These are phyloP conservation scores for Fusarium marasasianum DNA, from an alignment of 2,329 filamentous ascomycete genomes.

Conservation along the genomic window DNA sequence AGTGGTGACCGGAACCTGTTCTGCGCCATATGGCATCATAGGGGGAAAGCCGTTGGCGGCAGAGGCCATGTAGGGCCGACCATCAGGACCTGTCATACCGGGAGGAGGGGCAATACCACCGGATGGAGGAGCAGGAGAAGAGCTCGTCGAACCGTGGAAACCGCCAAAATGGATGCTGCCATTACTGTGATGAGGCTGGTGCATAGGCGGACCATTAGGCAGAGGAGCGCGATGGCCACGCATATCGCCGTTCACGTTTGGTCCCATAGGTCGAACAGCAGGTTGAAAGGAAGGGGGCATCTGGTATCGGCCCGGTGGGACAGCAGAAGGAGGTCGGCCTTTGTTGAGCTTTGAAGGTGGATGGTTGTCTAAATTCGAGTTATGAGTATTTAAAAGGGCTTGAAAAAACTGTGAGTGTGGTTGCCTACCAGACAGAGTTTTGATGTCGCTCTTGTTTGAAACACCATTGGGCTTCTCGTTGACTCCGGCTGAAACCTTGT, in stretches of 20 bases:
- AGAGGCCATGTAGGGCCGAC: slow-evolving; percentile 47
- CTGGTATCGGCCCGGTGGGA: slow-evolving; percentile 52
- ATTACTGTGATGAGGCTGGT: slow-evolving; percentile 64
- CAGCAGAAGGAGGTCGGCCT: slow-evolving; percentile 44
- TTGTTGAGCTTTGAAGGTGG: slow-evolving; percentile 28
- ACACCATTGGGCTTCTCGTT: slow-evolving; percentile 32
- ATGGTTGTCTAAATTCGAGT: slow-evolving; percentile 22
- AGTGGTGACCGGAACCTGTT: slow-evolving; percentile 47
- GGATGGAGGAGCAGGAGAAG: slow-evolving; percentile 64
- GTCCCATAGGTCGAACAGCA: slow-evolving; percentile 43
- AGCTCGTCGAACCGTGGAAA: slow-evolving; percentile 64
- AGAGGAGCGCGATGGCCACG: slow-evolving; percentile 46
- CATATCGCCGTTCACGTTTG: slow-evolving; percentile 48
- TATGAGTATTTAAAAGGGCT: slow-evolving; percentile 7
- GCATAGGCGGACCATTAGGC: slow-evolving; percentile 51
- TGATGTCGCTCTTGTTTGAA: slow-evolving; percentile 21
- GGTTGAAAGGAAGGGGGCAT: slow-evolving; percentile 57
- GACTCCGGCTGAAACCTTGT: slow-evolving; percentile 1
- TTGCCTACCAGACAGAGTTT: slow-evolving; percentile 29
- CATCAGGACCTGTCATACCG: slow-evolving; percentile 51
- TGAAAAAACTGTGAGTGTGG: background rate
- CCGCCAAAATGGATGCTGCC: slow-evolving; percentile 66
- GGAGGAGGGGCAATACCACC: slow-evolving; percentile 60
- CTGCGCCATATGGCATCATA: slow-evolving; percentile 49
- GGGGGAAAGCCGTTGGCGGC: slow-evolving; percentile 50